phyloP scores from a whole-genome alignment of 805 yeast species.

The Kuraishia hungarica region DNA sequence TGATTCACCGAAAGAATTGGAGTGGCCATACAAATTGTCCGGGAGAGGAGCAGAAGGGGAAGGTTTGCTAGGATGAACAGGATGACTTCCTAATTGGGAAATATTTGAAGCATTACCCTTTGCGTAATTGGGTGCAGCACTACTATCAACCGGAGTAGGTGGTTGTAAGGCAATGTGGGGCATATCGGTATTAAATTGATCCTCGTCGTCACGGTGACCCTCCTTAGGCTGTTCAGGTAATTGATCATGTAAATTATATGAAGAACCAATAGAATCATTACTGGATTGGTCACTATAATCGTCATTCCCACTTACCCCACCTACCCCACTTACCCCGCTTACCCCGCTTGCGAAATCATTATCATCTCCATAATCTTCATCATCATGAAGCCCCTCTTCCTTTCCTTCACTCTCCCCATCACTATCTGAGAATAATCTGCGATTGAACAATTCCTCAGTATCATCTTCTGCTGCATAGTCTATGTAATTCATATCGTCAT shows the following conservation, averaged over 20 bases:
- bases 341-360: not conserved
- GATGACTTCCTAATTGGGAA: too few relatives aligned
- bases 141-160: not conserved
- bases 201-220: not conserved
- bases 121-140: not conserved
- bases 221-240: not conserved
- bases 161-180: not conserved
- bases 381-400: conserved; percentile 1
- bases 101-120: too few relatives aligned
- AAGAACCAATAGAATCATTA: not conserved
- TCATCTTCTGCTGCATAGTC: conserved; percentile 26
- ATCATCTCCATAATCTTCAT: conserved; percentile 5
- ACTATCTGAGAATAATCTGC: conserved; percentile 25
- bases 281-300: not conserved
- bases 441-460: conserved; percentile 27
- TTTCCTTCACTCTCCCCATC: conserved; percentile 11
- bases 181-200: too few relatives aligned
- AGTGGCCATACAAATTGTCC: not conserved
- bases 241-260: not conserved
- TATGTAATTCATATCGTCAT: conserved; percentile 22
- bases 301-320: not conserved
- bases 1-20: not conserved
- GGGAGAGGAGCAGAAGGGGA: too few relatives aligned
- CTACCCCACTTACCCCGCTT: not conserved
- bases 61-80: too few relatives aligned